Base-by-base conservation (phyloP, 2,329 filamentous ascomycete genomes). In the Fusarium anthophilum region DNA sequence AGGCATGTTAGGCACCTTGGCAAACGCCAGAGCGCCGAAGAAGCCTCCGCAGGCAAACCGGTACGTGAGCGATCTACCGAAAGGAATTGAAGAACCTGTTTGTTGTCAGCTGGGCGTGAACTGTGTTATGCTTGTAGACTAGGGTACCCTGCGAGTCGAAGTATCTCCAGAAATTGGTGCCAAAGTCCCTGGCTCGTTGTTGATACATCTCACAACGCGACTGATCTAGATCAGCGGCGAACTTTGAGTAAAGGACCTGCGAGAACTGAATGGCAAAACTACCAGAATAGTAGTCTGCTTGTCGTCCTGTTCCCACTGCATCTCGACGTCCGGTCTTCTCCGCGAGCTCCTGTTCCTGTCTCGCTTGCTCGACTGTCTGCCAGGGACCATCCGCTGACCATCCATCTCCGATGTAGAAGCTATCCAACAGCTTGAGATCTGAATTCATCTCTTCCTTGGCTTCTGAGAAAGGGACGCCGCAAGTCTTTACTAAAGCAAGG, bases 211-310 rank as follows among this genome's bases (percentile, higher is more conserved):
- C 78, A 8, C 81, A 81, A 26, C 86, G 77, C 37, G 77, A 69
- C 0, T 80, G 78, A 55, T 88, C 86, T 7, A 85, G 47, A 22
- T 86, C 83, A 1, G 72, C 66, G 0, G 84, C 85, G 66, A 86
- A 84, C 13, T 82, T 83, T 1, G 82, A 79, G 66, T 86, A 88
- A 0, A 87, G 76, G 6, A 88, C 76, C 65, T 88, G 86, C 5
- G 82, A 83, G 39, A 87, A 88, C 62, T 88, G 87, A 14, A 88
- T 86, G 0, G 87, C 87, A 62, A 88, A 88, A 51, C 87, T 88
- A 0, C 86, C 86, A 2, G 86, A 88, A 62, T 88, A 88, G 73
- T 88, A 88, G 58, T 88, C 87, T 0, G 83, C 86, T 51, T 88
- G 86, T 10, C 81, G 44, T 4, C 81, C 79, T 0, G 72, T 54